A percentile compares a stretch with the other conserved stretches of the same genome.
Evolutionary conservation across 1,284 basidiomycete species (phyloP).

Genomic region (Mrakiaceae sp.): DNA sequence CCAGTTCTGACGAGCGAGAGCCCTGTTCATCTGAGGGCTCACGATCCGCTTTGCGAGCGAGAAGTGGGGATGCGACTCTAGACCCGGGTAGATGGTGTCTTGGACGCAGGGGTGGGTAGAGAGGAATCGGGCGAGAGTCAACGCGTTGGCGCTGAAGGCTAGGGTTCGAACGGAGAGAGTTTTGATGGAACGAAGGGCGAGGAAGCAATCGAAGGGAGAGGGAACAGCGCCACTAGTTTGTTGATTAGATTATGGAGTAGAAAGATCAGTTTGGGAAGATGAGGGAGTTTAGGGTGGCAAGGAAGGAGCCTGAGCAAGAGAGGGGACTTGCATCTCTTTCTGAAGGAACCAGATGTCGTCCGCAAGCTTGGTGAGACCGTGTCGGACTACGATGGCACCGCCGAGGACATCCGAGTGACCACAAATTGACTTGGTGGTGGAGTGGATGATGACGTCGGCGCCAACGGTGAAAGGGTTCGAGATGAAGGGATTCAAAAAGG

Average conservation of each 20-base stretch:
- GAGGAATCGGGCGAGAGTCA: constrained; percentile 63
- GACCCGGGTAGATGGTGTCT: constrained; percentile 77
- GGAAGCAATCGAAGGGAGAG: constrained; percentile 79
- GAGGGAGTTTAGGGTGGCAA: background rate
- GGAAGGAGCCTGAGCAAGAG: constrained; percentile 18
- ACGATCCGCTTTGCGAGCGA: constrained; percentile 48
- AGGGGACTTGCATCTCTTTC: constrained; percentile 44
- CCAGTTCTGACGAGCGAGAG: constrained; percentile 43
- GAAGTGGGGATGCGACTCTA: constrained; percentile 49
- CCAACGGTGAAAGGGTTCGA: constrained; percentile 59
- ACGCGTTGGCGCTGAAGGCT: constrained; percentile 71
- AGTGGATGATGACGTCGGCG: background rate
- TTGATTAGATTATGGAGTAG: background rate
- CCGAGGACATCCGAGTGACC: constrained; percentile 34
- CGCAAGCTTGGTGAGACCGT: constrained; percentile 35
- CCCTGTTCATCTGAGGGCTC: constrained; percentile 55
- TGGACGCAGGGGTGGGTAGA: constrained; percentile 47
- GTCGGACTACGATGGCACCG: constrained; percentile 59
- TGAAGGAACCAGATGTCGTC: constrained; percentile 72
- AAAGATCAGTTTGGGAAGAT: background rate
- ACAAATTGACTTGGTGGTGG: background rate
- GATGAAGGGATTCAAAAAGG: constrained; percentile 85
- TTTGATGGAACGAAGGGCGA: constrained; percentile 83
- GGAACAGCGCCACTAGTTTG: constrained; percentile 62
- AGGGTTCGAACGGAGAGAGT: constrained; percentile 80